Percentiles rank a stretch among this genome's conserved stretches.
Evolutionary conservation across 495 filamentous ascomycete genomes (phyloP).

Genomic region (Neurospora hispaniola): DNA sequence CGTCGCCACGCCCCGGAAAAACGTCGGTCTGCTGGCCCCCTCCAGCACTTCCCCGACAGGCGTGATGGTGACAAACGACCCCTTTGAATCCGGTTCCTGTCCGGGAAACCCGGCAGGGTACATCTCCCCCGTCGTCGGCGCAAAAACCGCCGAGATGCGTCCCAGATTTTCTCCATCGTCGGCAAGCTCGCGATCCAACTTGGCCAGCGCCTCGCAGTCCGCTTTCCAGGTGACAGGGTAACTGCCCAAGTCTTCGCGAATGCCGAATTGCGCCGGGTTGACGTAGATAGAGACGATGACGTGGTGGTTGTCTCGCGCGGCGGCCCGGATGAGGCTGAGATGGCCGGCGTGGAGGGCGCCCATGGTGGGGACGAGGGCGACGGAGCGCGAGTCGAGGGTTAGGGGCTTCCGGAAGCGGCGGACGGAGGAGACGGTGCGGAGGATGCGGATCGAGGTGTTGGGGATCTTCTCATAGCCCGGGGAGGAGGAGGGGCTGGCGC

Average conservation of each 20-base stretch:
- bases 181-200: slow-evolving; percentile 62
- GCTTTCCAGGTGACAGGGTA: slow-evolving; percentile 87
- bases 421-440: slow-evolving; percentile 60
- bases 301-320: slow-evolving; percentile 71
- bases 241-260: slow-evolving; percentile 72
- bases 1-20: slow-evolving; percentile 92
- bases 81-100: slow-evolving; percentile 64
- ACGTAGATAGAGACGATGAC: slow-evolving; percentile 88
- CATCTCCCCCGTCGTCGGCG: slow-evolving; percentile 72
- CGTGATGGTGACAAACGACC: slow-evolving; percentile 89
- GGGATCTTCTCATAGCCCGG: slow-evolving; percentile 33
- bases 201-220: slow-evolving; percentile 55
- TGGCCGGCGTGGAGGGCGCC: slow-evolving; percentile 90
- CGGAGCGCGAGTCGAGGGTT: slow-evolving; percentile 53
- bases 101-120: slow-evolving; percentile 77
- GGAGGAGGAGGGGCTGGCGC: background rate
- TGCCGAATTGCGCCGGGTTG: slow-evolving; percentile 93
- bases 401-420: slow-evolving; percentile 62
- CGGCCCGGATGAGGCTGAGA: slow-evolving; percentile 73
- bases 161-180: slow-evolving; percentile 45
- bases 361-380: slow-evolving; percentile 94
- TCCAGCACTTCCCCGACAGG: slow-evolving; percentile 73
- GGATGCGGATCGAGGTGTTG: slow-evolving; percentile 54
- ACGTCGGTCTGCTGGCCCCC: slow-evolving; percentile 79
- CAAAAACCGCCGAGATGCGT: slow-evolving; percentile 66